phyloP scores from a whole-genome alignment of 176 grass and related monocot species.

The Tillandsia fasciculata region DNA sequence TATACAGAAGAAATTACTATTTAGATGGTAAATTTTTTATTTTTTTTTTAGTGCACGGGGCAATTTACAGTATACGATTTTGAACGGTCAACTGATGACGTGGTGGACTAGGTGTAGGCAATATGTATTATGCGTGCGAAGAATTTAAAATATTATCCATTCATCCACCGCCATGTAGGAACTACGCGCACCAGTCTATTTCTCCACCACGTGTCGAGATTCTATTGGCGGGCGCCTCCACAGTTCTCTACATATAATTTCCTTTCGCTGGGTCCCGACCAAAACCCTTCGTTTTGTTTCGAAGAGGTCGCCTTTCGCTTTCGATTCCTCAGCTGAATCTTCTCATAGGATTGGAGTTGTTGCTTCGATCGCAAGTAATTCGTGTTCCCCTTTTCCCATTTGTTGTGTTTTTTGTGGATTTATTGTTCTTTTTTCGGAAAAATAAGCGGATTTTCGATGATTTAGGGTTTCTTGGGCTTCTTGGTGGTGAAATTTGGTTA shows the following conservation, averaged over 20 bases:
- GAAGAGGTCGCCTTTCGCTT: background rate
- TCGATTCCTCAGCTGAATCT: background rate
- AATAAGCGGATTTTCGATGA: background rate
- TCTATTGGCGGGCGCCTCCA: background rate
- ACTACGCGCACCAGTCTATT: too few species aligned
- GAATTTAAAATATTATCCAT: too few species aligned
- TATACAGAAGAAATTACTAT: too few species aligned
- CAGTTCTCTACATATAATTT: background rate
- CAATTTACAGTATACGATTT: too few species aligned
- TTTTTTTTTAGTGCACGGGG: too few species aligned
- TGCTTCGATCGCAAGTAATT: background rate
- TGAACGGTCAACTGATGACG: background rate
- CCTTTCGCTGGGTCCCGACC: background rate
- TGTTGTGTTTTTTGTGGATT: background rate
- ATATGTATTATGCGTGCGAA: background rate
- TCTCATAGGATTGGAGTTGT: background rate
- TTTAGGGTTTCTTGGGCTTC: too few species aligned
- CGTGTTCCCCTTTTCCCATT: background rate
- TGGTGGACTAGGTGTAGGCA: too few species aligned
- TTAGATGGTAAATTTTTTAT: too few species aligned
- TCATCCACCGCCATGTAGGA: too few species aligned
- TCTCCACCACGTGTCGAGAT: too few species aligned
- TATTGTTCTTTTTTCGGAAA: background rate
- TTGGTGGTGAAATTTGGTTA: too few species aligned
- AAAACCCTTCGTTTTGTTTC: background rate